Evolutionary conservation across 2,329 filamentous ascomycete species (phyloP).

Genomic region (Stagonosporopsis vannaccii): DNA sequence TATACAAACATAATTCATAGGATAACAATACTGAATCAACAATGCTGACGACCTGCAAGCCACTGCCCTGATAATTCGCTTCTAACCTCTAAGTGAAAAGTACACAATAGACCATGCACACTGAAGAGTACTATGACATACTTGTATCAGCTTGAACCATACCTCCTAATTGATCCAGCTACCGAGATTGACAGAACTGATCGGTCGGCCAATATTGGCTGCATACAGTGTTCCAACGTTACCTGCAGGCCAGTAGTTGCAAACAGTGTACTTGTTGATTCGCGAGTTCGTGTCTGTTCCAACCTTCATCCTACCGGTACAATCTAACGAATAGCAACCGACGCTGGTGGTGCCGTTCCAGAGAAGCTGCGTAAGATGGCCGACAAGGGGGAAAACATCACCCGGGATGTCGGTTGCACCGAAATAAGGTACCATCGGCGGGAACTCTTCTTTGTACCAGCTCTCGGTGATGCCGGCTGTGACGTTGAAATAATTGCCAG

Average conservation of each 20-base stretch:
- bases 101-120: slow-evolving; percentile 3
- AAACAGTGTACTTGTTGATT: slow-evolving; percentile 68
- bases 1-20: too few species aligned
- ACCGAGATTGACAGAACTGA: slow-evolving; percentile 27
- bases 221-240: slow-evolving; percentile 64
- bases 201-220: slow-evolving; percentile 58
- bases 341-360: slow-evolving; percentile 50
- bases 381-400: slow-evolving; percentile 44
- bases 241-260: slow-evolving; percentile 80
- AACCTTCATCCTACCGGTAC: slow-evolving; percentile 35
- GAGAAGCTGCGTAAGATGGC: slow-evolving; percentile 49
- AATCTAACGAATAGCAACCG: slow-evolving; percentile 46
- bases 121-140: background rate
- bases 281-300: slow-evolving; percentile 20
- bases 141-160: slow-evolving; percentile 15
- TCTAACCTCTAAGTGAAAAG: background rate
- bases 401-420: slow-evolving; percentile 63
- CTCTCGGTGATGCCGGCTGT: slow-evolving; percentile 75
- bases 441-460: slow-evolving; percentile 88
- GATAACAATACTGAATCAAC: too few species aligned
- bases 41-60: too few species aligned
- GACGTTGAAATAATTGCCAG: slow-evolving; percentile 61
- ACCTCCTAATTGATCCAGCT: slow-evolving; percentile 42
- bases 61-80: too few species aligned
- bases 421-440: slow-evolving; percentile 64